A percentile compares a stretch with the other conserved stretches of the same genome.
phyloP scores from a whole-genome alignment of 2,329 filamentous ascomycete genomes.

The Ceratocystis variospora region DNA sequence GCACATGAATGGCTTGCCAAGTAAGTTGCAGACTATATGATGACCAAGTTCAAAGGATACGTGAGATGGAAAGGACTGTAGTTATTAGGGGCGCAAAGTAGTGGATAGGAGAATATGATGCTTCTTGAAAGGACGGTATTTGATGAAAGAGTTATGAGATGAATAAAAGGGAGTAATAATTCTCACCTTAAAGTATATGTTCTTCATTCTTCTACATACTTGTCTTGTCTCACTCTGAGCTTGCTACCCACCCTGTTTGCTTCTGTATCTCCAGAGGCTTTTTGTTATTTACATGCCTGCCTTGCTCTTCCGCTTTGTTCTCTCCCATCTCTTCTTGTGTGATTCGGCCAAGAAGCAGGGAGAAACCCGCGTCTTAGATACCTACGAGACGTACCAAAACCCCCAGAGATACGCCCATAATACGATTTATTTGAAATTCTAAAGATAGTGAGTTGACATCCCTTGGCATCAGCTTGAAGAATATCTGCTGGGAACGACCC shows the following conservation, averaged over 20 bases:
- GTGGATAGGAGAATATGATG: neutral
- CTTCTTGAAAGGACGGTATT: neutral
- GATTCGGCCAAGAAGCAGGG: constrained; percentile 2
- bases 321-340: constrained; percentile 3
- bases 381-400: neutral
- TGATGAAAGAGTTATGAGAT: neutral
- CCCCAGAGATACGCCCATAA: neutral
- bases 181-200: neutral
- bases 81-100: neutral
- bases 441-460: neutral
- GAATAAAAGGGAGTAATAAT: neutral
- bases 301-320: neutral
- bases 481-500: neutral
- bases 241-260: neutral
- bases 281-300: neutral
- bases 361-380: neutral
- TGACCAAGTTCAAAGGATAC: neutral
- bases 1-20: neutral
- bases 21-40: neutral
- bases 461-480: neutral
- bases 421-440: neutral
- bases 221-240: neutral
- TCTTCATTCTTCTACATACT: neutral
- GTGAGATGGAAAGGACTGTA: neutral
- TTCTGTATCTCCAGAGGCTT: neutral